Percentiles rank a stretch among this genome's conserved stretches.
phyloP scores from a whole-genome alignment of 2,329 filamentous ascomycete species.

The Cercospora brassicicola region DNA sequence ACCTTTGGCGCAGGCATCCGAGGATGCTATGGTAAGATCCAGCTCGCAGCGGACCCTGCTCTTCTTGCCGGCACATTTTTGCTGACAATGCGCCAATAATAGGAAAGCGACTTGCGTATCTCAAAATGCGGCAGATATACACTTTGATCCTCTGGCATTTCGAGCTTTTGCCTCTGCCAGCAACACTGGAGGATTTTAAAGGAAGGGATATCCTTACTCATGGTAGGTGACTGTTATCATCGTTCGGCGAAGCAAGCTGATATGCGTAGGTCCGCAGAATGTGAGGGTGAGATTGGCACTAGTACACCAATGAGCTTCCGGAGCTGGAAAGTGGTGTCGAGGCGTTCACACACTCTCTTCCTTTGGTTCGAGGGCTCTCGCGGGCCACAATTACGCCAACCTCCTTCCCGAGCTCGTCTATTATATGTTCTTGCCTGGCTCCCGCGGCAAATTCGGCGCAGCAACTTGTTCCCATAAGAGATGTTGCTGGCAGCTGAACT shows the following conservation, averaged over 20 bases:
- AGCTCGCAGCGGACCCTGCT: background rate
- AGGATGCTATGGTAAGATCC: conserved; percentile 8
- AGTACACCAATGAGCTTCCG: background rate
- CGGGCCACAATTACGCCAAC: background rate
- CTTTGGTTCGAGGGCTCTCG: background rate
- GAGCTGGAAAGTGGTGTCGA: background rate
- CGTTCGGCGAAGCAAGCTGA: background rate
- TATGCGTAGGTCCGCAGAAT: background rate
- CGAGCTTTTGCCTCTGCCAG: background rate
- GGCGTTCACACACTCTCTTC: background rate
- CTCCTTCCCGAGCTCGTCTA: too few relatives aligned
- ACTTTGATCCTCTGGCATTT: conserved; percentile 13
- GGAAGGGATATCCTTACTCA: conserved; percentile 8
- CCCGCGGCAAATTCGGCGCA: conserved; percentile 17
- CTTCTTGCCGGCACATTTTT: background rate
- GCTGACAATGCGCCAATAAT: background rate
- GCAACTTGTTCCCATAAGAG: conserved; percentile 39
- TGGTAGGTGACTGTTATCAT: background rate
- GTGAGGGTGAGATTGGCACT: background rate
- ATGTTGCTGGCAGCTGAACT: conserved; percentile 40
- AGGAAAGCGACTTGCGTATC: conserved; percentile 15
- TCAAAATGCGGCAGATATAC: conserved; percentile 12
- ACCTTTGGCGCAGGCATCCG: conserved; percentile 7
- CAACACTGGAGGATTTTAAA: conserved; percentile 3
- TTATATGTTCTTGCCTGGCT: conserved; percentile 21